Base-by-base conservation (phyloP, 2,329 filamentous ascomycete genomes). In the Neonectria coccinea region DNA sequence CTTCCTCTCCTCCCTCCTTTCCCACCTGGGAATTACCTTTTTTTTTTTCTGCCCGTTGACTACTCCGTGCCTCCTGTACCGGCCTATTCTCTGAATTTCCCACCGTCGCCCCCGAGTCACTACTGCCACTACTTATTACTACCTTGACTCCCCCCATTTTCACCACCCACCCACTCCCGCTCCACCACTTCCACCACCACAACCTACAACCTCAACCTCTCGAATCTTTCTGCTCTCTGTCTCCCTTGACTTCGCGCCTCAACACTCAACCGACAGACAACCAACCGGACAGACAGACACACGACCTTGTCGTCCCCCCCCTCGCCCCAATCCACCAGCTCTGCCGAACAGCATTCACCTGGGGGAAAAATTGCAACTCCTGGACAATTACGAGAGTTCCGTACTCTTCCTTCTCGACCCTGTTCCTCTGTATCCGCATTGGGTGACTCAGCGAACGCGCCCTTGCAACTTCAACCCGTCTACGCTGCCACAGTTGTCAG, bases 171-270 rank as follows among this genome's bases (percentile, higher is more conserved):
- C 64, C 59, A 51, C 71, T 73, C 68, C 68, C 64, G 60, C 71
- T 73, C 71, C 71, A 72, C 69, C 71, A 73, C 33, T 53, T 63
- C 69, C 65, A 67, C 65, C 69, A 67, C 60, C 64, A 67, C 70
- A 67, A 73, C 68, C 67, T 68, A 66, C 68, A 63, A 54, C 59
- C 33, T 61, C 69, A 56, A 58, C 55, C 47, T 62, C 54, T 52
- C 41, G 52, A 64, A 55, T 51, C 42, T 58, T 51, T 47, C 45
- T 47, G 36, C 36, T 39, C 33, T 36, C 48, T 33, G 27, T 42
- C 50, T 31, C 42, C 42, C 72, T 66, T 54, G 54, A 59, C 52
- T 59, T 71, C 65, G 66, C 63, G 68, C 59, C 47, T 64, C 56
- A 63, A 53, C 56, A 45, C 27, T 25, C 52, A 50, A 42, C 55